Base-by-base conservation (phyloP, 805 yeast genomes). In the Citeromyces nyonsensis region DNA sequence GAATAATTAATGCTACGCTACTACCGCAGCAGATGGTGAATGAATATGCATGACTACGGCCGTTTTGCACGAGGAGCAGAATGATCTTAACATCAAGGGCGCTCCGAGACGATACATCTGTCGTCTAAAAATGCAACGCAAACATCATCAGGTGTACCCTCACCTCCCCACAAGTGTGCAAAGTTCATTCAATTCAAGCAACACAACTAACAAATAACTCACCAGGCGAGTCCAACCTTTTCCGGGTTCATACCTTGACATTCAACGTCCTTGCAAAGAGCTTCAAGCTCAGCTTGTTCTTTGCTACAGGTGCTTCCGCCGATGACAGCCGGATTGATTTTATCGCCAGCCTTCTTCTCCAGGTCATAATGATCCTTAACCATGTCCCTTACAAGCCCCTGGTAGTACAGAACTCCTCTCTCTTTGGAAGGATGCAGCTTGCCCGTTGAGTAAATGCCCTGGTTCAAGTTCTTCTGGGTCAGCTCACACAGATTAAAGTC, bases 401-500 rank as follows among this genome's bases (percentile, higher is more conserved):
- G 77, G 48, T 71, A 71, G 43, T 61, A 62, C 31, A 71, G 57
- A 12, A 71, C 78, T 26, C 79, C 79, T 32, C 54, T 54, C 45
- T 71, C 78, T 49, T 69, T 71, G 30, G 51, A 45, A 34, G 79
- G 78, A 48, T 71, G 77, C 39, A 71, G 56, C 44, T 54, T 69
- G 3, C 79, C 79, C 4, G 76, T 62, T 3, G 65, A 54, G 48
- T 71, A 71, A 29, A 71, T 56, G 20, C 78, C 77, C 48, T 69
- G 71, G 51, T 68, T 68, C 46, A 71, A 57, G 54, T 71, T 71
- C 54, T 66, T 65, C 45, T 72, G 78, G 6, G 79, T 71, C 44
- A 57, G 56, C 34, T 59, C 69, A 53, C 77, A 71, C 40, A 72
- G 55, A 47, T 72, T 67, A 51, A 56, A 72, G 51, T 72, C 78